Evolutionary conservation across 805 yeast species (phyloP).

Genomic region (Candida stauntonica): DNA sequence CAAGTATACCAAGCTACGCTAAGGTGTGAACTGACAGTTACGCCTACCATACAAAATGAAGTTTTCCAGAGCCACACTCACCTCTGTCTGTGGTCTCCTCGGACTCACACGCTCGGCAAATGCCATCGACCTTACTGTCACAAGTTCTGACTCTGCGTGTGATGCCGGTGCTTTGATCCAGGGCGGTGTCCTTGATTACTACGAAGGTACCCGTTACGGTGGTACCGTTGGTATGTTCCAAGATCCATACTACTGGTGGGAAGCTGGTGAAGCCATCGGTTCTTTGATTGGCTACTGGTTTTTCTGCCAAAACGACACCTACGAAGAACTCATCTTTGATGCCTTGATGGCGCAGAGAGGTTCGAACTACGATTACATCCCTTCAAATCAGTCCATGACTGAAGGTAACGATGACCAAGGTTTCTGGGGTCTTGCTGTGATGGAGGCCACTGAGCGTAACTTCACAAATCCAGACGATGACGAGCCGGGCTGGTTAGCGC

Average conservation of each 20-base stretch:
- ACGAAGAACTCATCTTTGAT: conserved; percentile 50
- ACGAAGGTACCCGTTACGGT: conserved; percentile 56
- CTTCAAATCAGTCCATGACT: conserved; percentile 58
- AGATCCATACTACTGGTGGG: conserved; percentile 86
- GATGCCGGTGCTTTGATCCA: conserved; percentile 53
- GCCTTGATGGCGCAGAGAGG: conserved; percentile 49
- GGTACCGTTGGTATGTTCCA: conserved; percentile 73
- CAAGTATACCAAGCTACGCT: not conserved
- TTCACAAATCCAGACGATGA: conserved; percentile 47
- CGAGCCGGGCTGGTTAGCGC: conserved; percentile 50
- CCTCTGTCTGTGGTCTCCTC: not conserved
- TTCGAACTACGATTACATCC: conserved; percentile 50
- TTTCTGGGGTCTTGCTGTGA: conserved; percentile 64
- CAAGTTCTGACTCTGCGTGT: conserved; percentile 44
- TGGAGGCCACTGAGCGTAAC: conserved; percentile 62
- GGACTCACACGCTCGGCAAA: not conserved
- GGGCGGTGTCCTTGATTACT: conserved; percentile 65
- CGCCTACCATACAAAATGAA: no score
- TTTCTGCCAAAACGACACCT: conserved; percentile 68
- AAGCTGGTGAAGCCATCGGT: conserved; percentile 82
- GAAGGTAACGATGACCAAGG: conserved; percentile 79
- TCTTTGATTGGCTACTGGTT: conserved; percentile 66
- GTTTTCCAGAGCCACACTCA: not conserved
- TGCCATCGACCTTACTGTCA: conserved; percentile 37
- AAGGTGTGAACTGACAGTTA: no score